Base-by-base conservation (phyloP, 202 grass and related monocot genomes). In the Musa balbisiana region DNA sequence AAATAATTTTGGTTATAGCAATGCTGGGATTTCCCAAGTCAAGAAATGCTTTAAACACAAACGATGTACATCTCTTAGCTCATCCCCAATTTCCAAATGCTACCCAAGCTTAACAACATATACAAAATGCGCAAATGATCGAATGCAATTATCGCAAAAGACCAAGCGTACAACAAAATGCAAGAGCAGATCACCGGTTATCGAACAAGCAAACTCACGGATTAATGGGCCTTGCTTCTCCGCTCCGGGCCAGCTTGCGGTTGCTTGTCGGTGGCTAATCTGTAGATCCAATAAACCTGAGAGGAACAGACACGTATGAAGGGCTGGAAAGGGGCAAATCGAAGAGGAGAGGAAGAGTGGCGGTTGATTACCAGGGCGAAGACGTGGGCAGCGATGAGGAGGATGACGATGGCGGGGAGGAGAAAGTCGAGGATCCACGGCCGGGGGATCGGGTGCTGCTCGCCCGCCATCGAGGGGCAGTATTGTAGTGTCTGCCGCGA, bases 301-400 rank as follows among this genome's bases (percentile, higher is more conserved):
- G 29, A 70, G 27, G 49, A 70, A 49, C 17, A 43, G 14, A 51
- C 4, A 11, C 6, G 2, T 22, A 63, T 19, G 4, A 21, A 43
- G 49, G 29, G 19, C 13, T 16, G 53, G 13, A 14, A 14, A 69
- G 76, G 25, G 51, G 15, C 15, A 33, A 68, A 49, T 53, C 12
- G 52, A 69, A n/a, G 26, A 54, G 25, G 53, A 16, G 67, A 70
- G 54, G 75, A 43, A 14, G 24, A 51, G 71, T 2, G 15, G 15
- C 3, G 49, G 11, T 4, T 55, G 21, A 67, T 82, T 84, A 97
- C 94, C 82, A 97, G 79, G 68, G 94, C 94, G 71, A 93, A 72
- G 74, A 97, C 94, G 66, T 97, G 94, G 52, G 94, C 94, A 49
- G 90, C 90, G 82, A 97, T 93, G 88, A 97, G 93, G 74, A 97